These are phyloP conservation scores for Oryza rufipogon DNA, from an alignment of 176 grass and related monocot species.

Conservation along the genomic window DNA sequence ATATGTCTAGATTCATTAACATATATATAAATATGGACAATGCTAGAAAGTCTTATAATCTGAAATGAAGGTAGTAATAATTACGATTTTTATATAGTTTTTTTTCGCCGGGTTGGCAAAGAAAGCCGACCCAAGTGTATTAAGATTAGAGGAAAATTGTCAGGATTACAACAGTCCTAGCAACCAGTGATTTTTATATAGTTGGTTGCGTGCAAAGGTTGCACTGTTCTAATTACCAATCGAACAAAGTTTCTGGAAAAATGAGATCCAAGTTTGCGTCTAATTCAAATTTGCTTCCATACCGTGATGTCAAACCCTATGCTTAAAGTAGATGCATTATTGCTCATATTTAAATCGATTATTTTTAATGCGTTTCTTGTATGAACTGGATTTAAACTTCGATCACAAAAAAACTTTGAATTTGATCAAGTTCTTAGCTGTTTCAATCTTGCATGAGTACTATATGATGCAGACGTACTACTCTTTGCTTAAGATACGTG, in stretches of 20 bases:
- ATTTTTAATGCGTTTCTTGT: not conserved
- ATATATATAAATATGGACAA: too few species aligned
- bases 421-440: not conserved
- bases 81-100: not conserved
- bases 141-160: too few species aligned
- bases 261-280: not conserved
- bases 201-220: not conserved
- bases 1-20: too few species aligned
- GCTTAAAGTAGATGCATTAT: not conserved
- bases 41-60: too few species aligned
- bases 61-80: too few species aligned
- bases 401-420: not conserved
- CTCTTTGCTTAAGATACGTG: constrained; percentile 11
- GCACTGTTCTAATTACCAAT: not conserved
- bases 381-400: not conserved
- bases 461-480: not conserved
- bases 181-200: not conserved
- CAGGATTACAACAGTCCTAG: too few species aligned
- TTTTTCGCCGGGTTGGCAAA: too few species aligned
- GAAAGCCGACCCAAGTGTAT: too few species aligned
- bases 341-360: not conserved
- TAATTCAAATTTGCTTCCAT: not conserved
- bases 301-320: not conserved
- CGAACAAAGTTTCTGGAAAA: not conserved
- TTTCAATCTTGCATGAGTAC: not conserved